Percentiles rank a stretch among this genome's conserved stretches.
phyloP scores from a whole-genome alignment of 129 eudicot species.

The Tagetes erecta region DNA sequence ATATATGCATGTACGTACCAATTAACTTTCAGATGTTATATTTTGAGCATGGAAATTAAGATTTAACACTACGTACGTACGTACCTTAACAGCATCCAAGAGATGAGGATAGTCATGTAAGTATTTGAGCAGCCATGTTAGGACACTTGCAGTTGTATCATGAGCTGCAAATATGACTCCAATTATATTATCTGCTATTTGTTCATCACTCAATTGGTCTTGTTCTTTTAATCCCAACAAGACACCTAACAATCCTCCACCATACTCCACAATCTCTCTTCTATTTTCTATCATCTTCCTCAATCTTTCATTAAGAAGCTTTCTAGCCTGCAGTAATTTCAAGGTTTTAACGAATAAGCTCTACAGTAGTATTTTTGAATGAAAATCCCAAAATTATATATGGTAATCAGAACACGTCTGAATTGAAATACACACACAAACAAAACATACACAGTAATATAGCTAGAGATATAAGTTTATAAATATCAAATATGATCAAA shows the following conservation, averaged over 20 bases:
- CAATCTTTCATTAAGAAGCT: conserved; percentile 50
- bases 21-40: no score
- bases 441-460: not conserved
- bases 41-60: not conserved
- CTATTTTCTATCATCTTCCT: conserved; percentile 55
- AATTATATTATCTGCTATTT: conserved; percentile 74
- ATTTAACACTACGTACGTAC: not conserved
- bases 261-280: conserved; percentile 41
- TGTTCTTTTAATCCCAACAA: conserved; percentile 44
- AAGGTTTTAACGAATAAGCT: not conserved
- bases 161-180: conserved; percentile 89
- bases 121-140: conserved; percentile 82
- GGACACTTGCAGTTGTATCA: conserved; percentile 81
- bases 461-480: no score
- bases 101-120: conserved; percentile 58
- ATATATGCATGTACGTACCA: no score
- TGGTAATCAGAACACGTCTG: not conserved
- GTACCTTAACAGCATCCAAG: conserved; percentile 64
- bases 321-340: conserved; percentile 71
- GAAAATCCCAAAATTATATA: not conserved
- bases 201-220: conserved; percentile 48
- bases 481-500: no score
- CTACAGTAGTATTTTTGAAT: no score
- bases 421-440: no score
- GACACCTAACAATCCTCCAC: conserved; percentile 59